Conservation (phyloP, 495 filamentous ascomycete genomes). For the Hypoxylon trugodes region DNA sequence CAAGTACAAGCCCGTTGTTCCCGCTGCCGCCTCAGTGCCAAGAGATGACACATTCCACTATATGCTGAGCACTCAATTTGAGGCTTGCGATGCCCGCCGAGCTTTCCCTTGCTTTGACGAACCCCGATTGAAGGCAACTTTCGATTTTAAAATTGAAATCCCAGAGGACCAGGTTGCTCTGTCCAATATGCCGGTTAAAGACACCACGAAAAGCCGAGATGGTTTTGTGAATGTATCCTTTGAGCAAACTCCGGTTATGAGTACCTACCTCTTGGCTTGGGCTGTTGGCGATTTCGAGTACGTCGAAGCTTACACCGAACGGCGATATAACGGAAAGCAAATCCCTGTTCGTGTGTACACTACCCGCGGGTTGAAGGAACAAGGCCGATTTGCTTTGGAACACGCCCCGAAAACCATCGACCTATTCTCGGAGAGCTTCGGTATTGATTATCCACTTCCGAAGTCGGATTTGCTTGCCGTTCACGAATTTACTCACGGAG, state of each 20-base stretch:
- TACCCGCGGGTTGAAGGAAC: slow-evolving; percentile 86
- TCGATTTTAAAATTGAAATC: slow-evolving; percentile 90
- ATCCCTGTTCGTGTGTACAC: slow-evolving; percentile 97
- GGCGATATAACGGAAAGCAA: slow-evolving; percentile 86
- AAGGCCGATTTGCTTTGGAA: slow-evolving; percentile 84
- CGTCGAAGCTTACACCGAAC: slow-evolving; percentile 85
- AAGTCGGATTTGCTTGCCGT: slow-evolving; percentile 96
- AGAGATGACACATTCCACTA: slow-evolving; percentile 82
- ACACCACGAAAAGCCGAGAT: slow-evolving; percentile 63
- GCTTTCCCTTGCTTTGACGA: slow-evolving; percentile 99
- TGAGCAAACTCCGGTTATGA: slow-evolving; percentile 90
- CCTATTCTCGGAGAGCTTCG: slow-evolving; percentile 93
- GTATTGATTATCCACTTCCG: slow-evolving; percentile 93
- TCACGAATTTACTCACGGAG: slow-evolving; percentile 80
- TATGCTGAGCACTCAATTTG: slow-evolving; percentile 97
- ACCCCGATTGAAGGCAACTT: slow-evolving; percentile 94
- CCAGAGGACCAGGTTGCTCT: slow-evolving; percentile 86
- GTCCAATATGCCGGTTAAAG: slow-evolving; percentile 92
- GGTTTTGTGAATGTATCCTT: slow-evolving; percentile 84
- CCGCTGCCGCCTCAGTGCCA: slow-evolving; percentile 74
- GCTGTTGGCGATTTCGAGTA: slow-evolving; percentile 97
- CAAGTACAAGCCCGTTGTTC: slow-evolving; percentile 83
- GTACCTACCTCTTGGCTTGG: slow-evolving; percentile 97
- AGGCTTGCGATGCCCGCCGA: slow-evolving; percentile 91
- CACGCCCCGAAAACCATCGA: slow-evolving; percentile 90